Percentiles rank a stretch among this genome's conserved stretches.
Conservation (phyloP, 805 yeast species). For the Lipomyces sp. region DNA sequence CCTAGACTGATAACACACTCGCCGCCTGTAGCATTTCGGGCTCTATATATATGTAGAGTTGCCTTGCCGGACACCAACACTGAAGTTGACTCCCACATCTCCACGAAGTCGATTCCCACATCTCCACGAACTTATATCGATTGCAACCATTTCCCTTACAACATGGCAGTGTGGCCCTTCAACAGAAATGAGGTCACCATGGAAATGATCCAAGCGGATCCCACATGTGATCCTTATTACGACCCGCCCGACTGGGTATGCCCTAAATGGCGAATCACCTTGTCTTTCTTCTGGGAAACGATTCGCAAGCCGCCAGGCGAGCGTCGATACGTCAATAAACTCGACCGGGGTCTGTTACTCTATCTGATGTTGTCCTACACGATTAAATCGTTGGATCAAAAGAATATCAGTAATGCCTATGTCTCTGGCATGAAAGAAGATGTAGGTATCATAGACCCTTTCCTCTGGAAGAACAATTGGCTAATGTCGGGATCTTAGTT, state of each 20-base stretch:
- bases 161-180: constrained; percentile 20
- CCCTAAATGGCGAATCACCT: constrained; percentile 12
- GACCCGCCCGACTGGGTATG: constrained; percentile 24
- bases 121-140: no score
- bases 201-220: constrained; percentile 23
- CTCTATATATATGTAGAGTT: no score
- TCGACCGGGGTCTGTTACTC: constrained; percentile 41
- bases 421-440: constrained; percentile 62
- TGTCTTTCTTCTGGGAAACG: constrained; percentile 25
- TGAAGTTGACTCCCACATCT: no score
- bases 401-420: constrained; percentile 62
- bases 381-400: constrained; percentile 55
- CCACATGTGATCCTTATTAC: constrained; percentile 24
- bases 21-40: no score
- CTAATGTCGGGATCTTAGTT: no score
- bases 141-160: no score
- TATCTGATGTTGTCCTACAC: constrained; percentile 43
- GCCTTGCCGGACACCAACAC: no score
- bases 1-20: no score
- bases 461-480: no score
- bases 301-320: constrained; percentile 32
- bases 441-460: constrained; percentile 42
- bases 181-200: constrained; percentile 21
- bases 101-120: no score
- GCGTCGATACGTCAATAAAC: constrained; percentile 37